Evolutionary conservation across 345 rosid genomes (phyloP).

Genomic region (Pugionium dolabratum): DNA sequence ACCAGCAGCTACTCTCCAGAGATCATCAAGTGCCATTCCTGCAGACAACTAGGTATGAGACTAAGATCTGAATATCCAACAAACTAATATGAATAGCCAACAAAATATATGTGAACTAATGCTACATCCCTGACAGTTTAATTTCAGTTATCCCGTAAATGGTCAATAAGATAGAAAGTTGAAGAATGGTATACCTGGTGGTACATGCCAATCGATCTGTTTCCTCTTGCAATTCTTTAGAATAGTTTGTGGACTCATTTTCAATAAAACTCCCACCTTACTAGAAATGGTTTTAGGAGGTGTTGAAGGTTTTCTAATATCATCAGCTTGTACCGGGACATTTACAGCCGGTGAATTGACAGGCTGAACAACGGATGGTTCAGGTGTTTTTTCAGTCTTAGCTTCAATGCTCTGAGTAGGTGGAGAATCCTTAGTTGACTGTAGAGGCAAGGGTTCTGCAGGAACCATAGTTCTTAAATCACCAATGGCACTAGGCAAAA

Average conservation of each 20-base stretch:
- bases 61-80: constrained; percentile 1
- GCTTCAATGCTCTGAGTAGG: constrained; percentile 33
- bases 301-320: constrained; percentile 32
- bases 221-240: constrained; percentile 50
- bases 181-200: constrained; percentile 65
- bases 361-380: constrained; percentile 29
- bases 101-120: constrained; percentile 21
- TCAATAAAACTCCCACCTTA: constrained; percentile 32
- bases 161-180: constrained; percentile 13
- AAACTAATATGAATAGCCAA: constrained; percentile 3
- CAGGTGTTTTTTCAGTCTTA: constrained; percentile 45
- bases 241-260: constrained; percentile 50
- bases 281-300: constrained; percentile 32
- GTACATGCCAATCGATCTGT: constrained; percentile 68
- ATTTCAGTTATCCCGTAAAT: background rate
- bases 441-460: constrained; percentile 44
- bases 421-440: constrained; percentile 37
- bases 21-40: constrained; percentile 59
- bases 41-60: constrained; percentile 45
- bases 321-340: constrained; percentile 30
- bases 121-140: background rate
- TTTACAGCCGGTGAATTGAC: constrained; percentile 26
- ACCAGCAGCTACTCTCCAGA: constrained; percentile 80
- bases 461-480: constrained; percentile 48
- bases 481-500: constrained; percentile 48